Percentiles rank a stretch among this genome's conserved stretches.
Evolutionary conservation across 805 yeast species (phyloP).

Genomic region (Candida chilensis): DNA sequence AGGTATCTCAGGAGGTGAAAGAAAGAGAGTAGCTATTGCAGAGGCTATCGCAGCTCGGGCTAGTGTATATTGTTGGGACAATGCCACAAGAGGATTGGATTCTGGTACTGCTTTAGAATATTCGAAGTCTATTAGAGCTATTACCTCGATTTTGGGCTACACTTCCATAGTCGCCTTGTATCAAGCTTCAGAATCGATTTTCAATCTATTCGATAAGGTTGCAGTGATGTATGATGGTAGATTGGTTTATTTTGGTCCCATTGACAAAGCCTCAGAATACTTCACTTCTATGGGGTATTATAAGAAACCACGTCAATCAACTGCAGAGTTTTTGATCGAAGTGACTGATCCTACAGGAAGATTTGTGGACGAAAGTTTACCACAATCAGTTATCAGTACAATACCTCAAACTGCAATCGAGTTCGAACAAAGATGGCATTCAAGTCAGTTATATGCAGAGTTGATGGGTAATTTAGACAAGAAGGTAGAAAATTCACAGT

Average conservation of each 20-base stretch:
- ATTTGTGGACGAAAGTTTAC: constrained; percentile 24
- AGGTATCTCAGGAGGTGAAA: constrained; percentile 64
- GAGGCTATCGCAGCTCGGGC: constrained; percentile 41
- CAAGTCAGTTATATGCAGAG: constrained; percentile 41
- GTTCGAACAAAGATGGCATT: constrained; percentile 51
- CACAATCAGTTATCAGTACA: constrained; percentile 13
- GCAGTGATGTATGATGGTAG: constrained; percentile 35
- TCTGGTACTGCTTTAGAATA: constrained; percentile 41
- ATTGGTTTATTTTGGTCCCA: constrained; percentile 37
- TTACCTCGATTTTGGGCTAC: constrained; percentile 26
- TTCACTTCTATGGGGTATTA: constrained; percentile 54
- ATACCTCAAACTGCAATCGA: constrained; percentile 50
- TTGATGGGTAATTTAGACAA: constrained; percentile 16
- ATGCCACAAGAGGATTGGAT: constrained; percentile 42
- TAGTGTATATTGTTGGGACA: constrained; percentile 43
- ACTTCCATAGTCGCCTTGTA: constrained; percentile 37
- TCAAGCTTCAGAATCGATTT: constrained; percentile 39
- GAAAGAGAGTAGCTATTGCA: constrained; percentile 57
- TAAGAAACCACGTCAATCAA: constrained; percentile 56
- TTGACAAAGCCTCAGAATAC: constrained; percentile 32
- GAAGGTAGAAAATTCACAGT: constrained; percentile 11
- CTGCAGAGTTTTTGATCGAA: constrained; percentile 60
- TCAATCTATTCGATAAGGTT: constrained; percentile 38
- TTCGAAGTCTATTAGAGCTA: constrained; percentile 29
- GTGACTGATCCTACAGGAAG: constrained; percentile 61